Evolutionary conservation across 1,284 basidiomycete genomes (phyloP).

Genomic region (Inonotus hispidus): DNA sequence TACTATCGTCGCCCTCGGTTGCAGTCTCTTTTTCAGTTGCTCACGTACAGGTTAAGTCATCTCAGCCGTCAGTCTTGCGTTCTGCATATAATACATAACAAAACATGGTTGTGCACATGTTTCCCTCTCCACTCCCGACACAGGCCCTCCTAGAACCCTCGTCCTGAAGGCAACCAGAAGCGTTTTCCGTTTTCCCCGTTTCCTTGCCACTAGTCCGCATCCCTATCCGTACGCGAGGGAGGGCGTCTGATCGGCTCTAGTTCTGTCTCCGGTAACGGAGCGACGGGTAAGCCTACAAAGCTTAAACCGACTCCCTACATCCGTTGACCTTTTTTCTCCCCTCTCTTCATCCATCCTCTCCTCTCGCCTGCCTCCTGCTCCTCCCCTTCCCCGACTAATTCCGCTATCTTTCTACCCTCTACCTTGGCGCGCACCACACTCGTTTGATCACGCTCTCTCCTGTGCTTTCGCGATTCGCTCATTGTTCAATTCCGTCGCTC

Average conservation of each 20-base stretch:
- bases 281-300: constrained; percentile 15
- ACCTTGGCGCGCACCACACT: not conserved
- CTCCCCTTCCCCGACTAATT: not conserved
- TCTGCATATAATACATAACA: not conserved
- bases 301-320: not conserved
- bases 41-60: not conserved
- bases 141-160: not conserved
- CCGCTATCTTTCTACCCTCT: constrained; percentile 4
- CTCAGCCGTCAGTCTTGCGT: not conserved
- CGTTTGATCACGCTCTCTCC: constrained; percentile 1
- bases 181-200: constrained; percentile 13
- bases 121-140: not conserved
- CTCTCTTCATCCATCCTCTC: not conserved
- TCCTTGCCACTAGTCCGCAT: constrained; percentile 9
- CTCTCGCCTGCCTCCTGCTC: not conserved
- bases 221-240: constrained; percentile 3
- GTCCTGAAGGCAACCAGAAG: constrained; percentile 11
- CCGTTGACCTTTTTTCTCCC: constrained; percentile 7
- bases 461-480: constrained; percentile 9
- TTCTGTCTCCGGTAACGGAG: constrained; percentile 17
- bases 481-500: constrained; percentile 9
- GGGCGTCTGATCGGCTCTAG: constrained; percentile 15
- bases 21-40: not conserved
- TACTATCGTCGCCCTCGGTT: not conserved
- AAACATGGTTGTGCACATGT: not conserved